phyloP scores from a whole-genome alignment of 345 rosid genomes.

The Hirschfeldia incana region DNA sequence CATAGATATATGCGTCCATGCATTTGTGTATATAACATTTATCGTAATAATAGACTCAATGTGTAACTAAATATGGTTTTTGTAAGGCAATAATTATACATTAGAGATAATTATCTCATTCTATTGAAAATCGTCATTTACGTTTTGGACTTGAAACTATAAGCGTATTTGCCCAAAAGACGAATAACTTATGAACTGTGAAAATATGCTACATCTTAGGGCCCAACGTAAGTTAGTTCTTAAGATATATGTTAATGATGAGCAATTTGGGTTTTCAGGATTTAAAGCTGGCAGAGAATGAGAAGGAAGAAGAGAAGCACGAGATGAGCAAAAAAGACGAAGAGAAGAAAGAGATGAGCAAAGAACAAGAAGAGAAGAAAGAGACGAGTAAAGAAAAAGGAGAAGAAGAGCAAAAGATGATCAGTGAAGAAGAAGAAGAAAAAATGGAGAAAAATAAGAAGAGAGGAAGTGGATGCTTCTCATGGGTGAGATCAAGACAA shows the following conservation, averaged over 20 bases:
- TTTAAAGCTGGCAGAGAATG: constrained; percentile 40
- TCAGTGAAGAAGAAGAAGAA: constrained; percentile 17
- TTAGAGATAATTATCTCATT: not conserved
- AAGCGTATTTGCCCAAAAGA: not conserved
- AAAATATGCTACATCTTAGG: not conserved
- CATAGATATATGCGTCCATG: not conserved
- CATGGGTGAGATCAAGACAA: constrained; percentile 66
- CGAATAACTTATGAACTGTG: not conserved
- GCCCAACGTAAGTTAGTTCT: not conserved
- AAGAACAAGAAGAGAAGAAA: constrained; percentile 19
- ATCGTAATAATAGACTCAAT: not conserved
- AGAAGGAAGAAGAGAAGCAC: constrained; percentile 20
- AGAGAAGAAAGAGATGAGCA: constrained; percentile 10
- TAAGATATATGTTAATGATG: not conserved
- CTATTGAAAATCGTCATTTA: not conserved
- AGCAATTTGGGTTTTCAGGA: constrained; percentile 29
- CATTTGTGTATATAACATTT: not conserved
- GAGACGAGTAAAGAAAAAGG: constrained; percentile 8
- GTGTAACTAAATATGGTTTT: not conserved
- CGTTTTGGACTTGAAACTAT: not conserved
- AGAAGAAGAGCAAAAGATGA: constrained; percentile 14
- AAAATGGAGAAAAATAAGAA: constrained; percentile 24
- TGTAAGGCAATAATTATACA: not conserved
- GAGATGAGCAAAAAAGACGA: constrained; percentile 12
- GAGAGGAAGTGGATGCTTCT: constrained; percentile 61